Percentiles rank a stretch among this genome's conserved stretches.
Evolutionary conservation across 1,284 basidiomycete species (phyloP).

Genomic region (Kalmanozyma brasiliensis): DNA sequence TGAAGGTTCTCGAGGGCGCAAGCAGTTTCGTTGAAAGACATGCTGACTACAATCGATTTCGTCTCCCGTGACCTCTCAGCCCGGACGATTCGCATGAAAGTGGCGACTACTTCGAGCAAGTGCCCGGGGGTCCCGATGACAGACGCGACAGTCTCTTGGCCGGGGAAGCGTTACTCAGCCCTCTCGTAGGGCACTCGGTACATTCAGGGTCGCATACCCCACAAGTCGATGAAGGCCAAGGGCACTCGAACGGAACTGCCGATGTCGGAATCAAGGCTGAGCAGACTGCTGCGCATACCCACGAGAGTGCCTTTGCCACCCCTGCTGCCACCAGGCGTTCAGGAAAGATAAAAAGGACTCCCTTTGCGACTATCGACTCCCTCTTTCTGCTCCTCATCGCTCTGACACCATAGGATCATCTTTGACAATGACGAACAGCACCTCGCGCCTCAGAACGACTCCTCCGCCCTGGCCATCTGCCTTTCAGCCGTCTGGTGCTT

Average conservation of each 20-base stretch:
- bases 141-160: conserved; percentile 76
- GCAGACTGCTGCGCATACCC: conserved; percentile 77
- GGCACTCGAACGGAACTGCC: conserved; percentile 76
- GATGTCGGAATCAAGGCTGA: conserved; percentile 83
- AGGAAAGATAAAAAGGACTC: conserved; percentile 77
- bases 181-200: conserved; percentile 78
- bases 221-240: conserved; percentile 81
- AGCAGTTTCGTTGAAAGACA: conserved; percentile 45
- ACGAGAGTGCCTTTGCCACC: conserved; percentile 83
- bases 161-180: conserved; percentile 69
- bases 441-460: no score
- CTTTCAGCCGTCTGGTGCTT: no score
- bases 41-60: conserved; percentile 69
- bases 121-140: conserved; percentile 78
- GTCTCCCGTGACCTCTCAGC: conserved; percentile 75
- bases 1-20: conserved; percentile 33
- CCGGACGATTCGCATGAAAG: conserved; percentile 75
- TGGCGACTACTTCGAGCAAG: conserved; percentile 73
- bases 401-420: no score
- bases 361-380: conserved; percentile 79
- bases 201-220: conserved; percentile 81
- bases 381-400: no score
- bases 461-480: no score
- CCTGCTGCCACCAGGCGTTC: conserved; percentile 79
- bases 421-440: no score